Conservation (phyloP, 805 yeast species). For the Metschnikowia kunwiensis region DNA sequence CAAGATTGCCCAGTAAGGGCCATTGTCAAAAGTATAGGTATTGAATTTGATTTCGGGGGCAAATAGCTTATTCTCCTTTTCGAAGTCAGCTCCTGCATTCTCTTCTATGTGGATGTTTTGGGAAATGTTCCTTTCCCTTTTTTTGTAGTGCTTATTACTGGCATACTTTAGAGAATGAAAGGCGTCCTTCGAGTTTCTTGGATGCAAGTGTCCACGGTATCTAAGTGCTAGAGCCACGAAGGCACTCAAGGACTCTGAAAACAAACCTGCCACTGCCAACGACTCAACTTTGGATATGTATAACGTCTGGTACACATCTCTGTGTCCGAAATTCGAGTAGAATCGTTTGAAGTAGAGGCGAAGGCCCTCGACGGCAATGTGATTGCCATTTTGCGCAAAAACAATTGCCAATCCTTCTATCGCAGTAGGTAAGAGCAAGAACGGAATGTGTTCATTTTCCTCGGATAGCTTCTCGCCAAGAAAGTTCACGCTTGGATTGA, state of each 20-base stretch:
- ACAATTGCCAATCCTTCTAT: constrained; percentile 28
- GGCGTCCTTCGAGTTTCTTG: constrained; percentile 8
- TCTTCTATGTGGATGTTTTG: neutral
- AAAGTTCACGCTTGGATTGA: constrained; percentile 24
- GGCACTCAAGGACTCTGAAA: constrained; percentile 22
- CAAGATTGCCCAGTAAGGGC: constrained; percentile 24
- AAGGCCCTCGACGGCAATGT: constrained; percentile 28
- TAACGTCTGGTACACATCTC: constrained; percentile 27
- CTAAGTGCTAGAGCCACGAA: constrained; percentile 22
- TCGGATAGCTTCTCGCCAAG: neutral
- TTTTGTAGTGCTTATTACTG: constrained; percentile 10
- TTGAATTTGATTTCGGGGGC: constrained; percentile 28
- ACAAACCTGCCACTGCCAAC: constrained; percentile 22
- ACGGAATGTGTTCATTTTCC: constrained; percentile 27
- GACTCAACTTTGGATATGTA: constrained; percentile 31
- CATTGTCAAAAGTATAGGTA: constrained; percentile 23
- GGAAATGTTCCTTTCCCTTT: constrained; percentile 20
- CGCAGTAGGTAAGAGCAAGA: constrained; percentile 28
- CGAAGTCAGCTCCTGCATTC: too few relatives aligned
- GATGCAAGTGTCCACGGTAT: constrained; percentile 20
- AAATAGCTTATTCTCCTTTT: neutral
- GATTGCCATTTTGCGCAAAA: constrained; percentile 27
- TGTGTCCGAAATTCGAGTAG: constrained; percentile 34
- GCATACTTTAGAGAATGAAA: constrained; percentile 13
- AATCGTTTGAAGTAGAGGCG: constrained; percentile 35